Percentiles rank a stretch among this genome's conserved stretches.
These are phyloP conservation scores for Alternaria sp. DNA, from an alignment of 2,329 filamentous ascomycete species.

Conservation along the genomic window DNA sequence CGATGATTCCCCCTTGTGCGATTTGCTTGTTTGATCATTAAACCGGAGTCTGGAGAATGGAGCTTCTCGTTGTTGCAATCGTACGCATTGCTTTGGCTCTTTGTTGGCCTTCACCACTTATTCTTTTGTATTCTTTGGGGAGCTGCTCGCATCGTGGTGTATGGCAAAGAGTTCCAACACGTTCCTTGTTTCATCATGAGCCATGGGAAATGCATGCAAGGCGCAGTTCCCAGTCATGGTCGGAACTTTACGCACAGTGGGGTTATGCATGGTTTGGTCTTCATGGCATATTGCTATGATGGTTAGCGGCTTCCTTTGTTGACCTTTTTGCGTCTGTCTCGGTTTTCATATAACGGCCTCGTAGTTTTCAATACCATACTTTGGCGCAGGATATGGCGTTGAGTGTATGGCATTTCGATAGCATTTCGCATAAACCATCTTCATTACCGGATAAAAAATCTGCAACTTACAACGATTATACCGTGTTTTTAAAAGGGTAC, in stretches of 20 bases:
- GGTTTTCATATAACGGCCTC: slow-evolving; percentile 20
- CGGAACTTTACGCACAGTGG: slow-evolving; percentile 21
- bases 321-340: slow-evolving; percentile 24
- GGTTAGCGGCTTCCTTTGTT: slow-evolving; percentile 27
- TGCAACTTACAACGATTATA: background rate
- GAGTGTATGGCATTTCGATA: slow-evolving; percentile 10
- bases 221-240: slow-evolving; percentile 18
- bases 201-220: background rate
- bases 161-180: slow-evolving; percentile 9
- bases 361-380: slow-evolving; percentile 16
- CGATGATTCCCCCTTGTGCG: slow-evolving; percentile 56
- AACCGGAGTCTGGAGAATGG: slow-evolving; percentile 42
- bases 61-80: slow-evolving; percentile 17
- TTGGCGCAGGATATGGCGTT: slow-evolving; percentile 23
- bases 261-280: slow-evolving; percentile 20
- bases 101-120: slow-evolving; percentile 1
- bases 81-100: slow-evolving; percentile 14
- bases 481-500: background rate
- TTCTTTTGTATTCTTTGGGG: background rate
- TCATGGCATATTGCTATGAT: slow-evolving; percentile 35
- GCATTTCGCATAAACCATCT: slow-evolving; percentile 29
- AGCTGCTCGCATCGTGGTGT: slow-evolving; percentile 19
- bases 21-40: slow-evolving; percentile 43
- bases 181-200: background rate
- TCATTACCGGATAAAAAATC: background rate